These are phyloP conservation scores for Blakeslea trispora DNA, from an alignment of 371 early-diverging fungal genomes.

Conservation along the genomic window DNA sequence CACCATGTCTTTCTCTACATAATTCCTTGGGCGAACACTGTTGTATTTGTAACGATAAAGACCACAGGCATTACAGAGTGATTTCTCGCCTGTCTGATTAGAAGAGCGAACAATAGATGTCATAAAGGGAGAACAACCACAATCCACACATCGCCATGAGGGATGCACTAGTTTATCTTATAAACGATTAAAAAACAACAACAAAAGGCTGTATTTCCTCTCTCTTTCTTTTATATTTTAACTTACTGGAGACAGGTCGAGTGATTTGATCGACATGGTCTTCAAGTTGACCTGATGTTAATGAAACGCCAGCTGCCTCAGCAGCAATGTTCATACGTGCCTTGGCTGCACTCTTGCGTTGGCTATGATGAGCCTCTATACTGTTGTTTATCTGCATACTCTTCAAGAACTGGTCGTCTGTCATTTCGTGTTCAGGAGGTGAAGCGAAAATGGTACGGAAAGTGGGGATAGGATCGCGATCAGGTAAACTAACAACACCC, in stretches of 20 bases:
- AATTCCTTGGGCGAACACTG: constrained; percentile 16
- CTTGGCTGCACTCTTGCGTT: constrained; percentile 43
- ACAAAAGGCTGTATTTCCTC: neutral
- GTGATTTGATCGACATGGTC: constrained; percentile 2
- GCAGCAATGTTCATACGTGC: constrained; percentile 53
- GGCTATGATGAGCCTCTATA: constrained; percentile 21
- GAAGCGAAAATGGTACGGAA: constrained; percentile 42
- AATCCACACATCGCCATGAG: constrained; percentile 18
- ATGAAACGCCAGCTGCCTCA: constrained; percentile 42
- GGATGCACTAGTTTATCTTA: constrained; percentile 12
- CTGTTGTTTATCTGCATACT: constrained; percentile 16
- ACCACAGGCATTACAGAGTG: constrained; percentile 70
- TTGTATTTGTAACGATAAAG: constrained; percentile 27
- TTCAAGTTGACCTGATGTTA: constrained; percentile 16
- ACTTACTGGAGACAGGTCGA: constrained; percentile 18
- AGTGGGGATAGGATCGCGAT: constrained; percentile 62
- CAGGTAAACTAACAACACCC: constrained; percentile 54
- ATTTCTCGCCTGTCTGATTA: constrained; percentile 57
- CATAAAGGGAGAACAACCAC: constrained; percentile 21
- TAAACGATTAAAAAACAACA: neutral
- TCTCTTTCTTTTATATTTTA: neutral
- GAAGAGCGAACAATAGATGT: constrained; percentile 49
- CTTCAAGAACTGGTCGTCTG: constrained; percentile 42
- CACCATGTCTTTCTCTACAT: constrained; percentile 20
- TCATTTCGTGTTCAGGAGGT: constrained; percentile 44